Conservation (phyloP, 306 rosid genomes). For the Neltuma alba region DNA sequence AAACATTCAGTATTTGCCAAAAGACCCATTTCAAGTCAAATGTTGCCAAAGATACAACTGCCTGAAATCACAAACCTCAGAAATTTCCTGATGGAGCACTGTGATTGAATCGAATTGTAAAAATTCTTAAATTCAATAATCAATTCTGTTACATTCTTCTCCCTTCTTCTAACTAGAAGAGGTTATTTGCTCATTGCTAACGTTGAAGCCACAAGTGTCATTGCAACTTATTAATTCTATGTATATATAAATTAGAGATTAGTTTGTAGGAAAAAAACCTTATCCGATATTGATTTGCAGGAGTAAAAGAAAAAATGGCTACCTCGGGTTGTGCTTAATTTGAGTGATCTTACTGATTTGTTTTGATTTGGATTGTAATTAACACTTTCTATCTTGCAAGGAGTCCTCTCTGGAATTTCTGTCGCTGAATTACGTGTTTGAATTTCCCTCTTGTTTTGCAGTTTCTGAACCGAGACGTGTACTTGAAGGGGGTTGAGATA, state of each 20-base stretch:
- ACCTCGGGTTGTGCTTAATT: background rate
- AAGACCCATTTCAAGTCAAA: background rate
- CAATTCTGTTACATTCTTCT: background rate
- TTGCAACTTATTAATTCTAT: background rate
- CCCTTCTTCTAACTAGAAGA: background rate
- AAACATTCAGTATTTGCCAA: background rate
- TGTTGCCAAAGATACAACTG: background rate
- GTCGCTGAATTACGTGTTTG: slow-evolving; percentile 15
- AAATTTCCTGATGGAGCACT: background rate
- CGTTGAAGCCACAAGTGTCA: background rate
- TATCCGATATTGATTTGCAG: background rate
- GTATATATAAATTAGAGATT: background rate
- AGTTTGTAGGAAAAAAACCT: background rate
- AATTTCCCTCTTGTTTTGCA: slow-evolving; percentile 42
- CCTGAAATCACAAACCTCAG: background rate
- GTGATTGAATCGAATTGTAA: background rate
- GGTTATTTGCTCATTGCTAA: background rate
- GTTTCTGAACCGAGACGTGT: slow-evolving; percentile 83
- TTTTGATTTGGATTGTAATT: background rate
- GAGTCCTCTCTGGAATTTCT: slow-evolving; percentile 17
- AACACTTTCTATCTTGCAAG: background rate
- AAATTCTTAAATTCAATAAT: background rate
- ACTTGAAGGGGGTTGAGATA: slow-evolving; percentile 76
- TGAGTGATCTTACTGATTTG: background rate
- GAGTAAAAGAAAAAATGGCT: slow-evolving; percentile 12